Base-by-base conservation (phyloP, 352 stramenopile genomes). In the Globisporangium perplexum region DNA sequence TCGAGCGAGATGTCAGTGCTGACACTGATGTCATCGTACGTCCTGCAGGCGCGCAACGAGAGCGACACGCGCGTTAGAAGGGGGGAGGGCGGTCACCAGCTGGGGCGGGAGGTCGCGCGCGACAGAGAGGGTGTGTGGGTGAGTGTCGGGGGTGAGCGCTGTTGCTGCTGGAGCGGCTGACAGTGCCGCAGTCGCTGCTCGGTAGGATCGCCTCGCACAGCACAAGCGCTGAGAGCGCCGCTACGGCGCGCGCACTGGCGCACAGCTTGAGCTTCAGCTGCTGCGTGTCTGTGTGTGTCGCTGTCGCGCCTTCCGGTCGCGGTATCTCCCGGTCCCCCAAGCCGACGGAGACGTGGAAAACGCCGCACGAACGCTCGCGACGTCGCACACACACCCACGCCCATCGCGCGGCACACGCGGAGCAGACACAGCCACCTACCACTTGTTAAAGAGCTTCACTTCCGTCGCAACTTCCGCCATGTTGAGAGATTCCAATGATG, bases 11-110 rank as follows among this genome's bases (percentile, higher is more conserved):
- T 98, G 79, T 99, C 97, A 60, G 87, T 65, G 62, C 73, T 91
- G 72, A 99, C 86, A 78, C 98, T 97, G 69, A 99, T 97, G 72
- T 99, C 97, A 84, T 99, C 96, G 75, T 98, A 99, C 65, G 86
- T 97, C 96, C 92, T 96, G 68, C 35, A 55, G 23, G 41, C 28
- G 20, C 23, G 47, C 23, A 8, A 51, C 17, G 11, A 35, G 2
- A 33, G 31, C 11, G 31, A 46, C 7, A 31, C 18, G n/a, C 26
- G 26, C n/a, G 30, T 49, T 51, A 41, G 20, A 18, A 1, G 7
- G 28, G 7, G 42, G 42, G n/a, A n/a, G n/a, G n/a, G n/a, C n/a
- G n/a, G n/a, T n/a, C n/a, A n/a, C n/a, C n/a, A n/a, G n/a, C n/a
- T n/a, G n/a, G n/a, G n/a, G n/a, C n/a, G n/a, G n/a, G n/a, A n/a